A percentile compares a stretch with the other conserved stretches of the same genome.
These are phyloP conservation scores for Platismatia glauca DNA, from an alignment of 495 filamentous ascomycete species.

Conservation along the genomic window DNA sequence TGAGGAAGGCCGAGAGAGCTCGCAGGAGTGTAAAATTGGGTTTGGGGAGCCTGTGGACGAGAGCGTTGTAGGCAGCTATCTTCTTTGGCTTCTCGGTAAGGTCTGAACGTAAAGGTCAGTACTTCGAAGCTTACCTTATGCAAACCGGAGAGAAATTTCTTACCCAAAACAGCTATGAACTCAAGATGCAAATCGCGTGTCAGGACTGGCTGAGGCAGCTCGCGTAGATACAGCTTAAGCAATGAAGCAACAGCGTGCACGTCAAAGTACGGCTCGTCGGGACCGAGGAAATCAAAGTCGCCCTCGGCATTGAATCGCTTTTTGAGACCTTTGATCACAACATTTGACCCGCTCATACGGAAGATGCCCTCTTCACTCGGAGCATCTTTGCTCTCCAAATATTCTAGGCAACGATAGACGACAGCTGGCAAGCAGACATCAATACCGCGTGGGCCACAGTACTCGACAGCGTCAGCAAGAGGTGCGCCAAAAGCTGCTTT, in stretches of 20 bases:
- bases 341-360: conserved; percentile 86
- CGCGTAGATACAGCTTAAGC: conserved; percentile 87
- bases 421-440: conserved; percentile 78
- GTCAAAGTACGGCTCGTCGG: conserved; percentile 81
- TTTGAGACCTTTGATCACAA: conserved; percentile 81
- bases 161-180: conserved; percentile 78
- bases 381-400: conserved; percentile 76
- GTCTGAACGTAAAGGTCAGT: conserved; percentile 37
- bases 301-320: conserved; percentile 92
- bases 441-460: conserved; percentile 61
- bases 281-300: conserved; percentile 72
- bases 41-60: conserved; percentile 76
- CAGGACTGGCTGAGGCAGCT: conserved; percentile 82
- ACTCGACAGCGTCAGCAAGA: conserved; percentile 76
- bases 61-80: conserved; percentile 67
- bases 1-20: conserved; percentile 76
- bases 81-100: conserved; percentile 64
- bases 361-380: conserved; percentile 90
- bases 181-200: conserved; percentile 85
- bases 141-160: conserved; percentile 26
- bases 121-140: background rate
- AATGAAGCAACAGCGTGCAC: conserved; percentile 93
- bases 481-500: conserved; percentile 80
- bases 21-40: conserved; percentile 71
- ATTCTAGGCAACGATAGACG: conserved; percentile 93